Evolutionary conservation across 768 basidiomycete genomes (phyloP).

Genomic region (Mycena olivaceomarginata): DNA sequence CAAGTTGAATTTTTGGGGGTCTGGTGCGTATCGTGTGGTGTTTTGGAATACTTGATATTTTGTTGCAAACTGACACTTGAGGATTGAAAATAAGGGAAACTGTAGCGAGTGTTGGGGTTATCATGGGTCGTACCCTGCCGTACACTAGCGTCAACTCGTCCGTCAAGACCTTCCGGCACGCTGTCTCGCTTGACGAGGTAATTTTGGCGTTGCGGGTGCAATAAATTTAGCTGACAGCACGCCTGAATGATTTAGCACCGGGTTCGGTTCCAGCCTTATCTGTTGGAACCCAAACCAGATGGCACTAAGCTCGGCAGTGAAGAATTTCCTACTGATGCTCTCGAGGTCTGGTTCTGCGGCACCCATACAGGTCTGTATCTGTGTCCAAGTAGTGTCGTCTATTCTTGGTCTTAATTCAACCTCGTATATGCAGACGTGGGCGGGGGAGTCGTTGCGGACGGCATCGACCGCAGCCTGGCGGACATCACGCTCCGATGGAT

Average conservation of each 20-base stretch:
- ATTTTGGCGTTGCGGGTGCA: slow-evolving; percentile 24
- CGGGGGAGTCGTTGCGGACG: slow-evolving; percentile 74
- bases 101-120: slow-evolving; percentile 82
- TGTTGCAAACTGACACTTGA: background rate
- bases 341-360: slow-evolving; percentile 90
- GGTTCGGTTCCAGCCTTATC: slow-evolving; percentile 35
- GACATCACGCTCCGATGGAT: slow-evolving; percentile 87
- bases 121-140: slow-evolving; percentile 77
- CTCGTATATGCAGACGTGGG: slow-evolving; percentile 74
- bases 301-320: slow-evolving; percentile 26
- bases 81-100: slow-evolving; percentile 76
- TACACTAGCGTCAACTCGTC: slow-evolving; percentile 78
- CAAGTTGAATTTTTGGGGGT: slow-evolving; percentile 88
- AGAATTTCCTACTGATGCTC: slow-evolving; percentile 68
- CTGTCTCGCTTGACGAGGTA: slow-evolving; percentile 87
- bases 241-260: slow-evolving; percentile 30
- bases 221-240: background rate
- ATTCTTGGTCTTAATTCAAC: slow-evolving; percentile 2
- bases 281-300: slow-evolving; percentile 34
- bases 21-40: slow-evolving; percentile 67
- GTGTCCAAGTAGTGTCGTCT: background rate
- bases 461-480: slow-evolving; percentile 64
- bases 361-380: slow-evolving; percentile 74
- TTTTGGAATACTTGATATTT: background rate
- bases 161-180: slow-evolving; percentile 86